Evolutionary conservation across 2,329 filamentous ascomycete genomes (phyloP).

Genomic region (Pseudopyrenochaeta lycopersici): DNA sequence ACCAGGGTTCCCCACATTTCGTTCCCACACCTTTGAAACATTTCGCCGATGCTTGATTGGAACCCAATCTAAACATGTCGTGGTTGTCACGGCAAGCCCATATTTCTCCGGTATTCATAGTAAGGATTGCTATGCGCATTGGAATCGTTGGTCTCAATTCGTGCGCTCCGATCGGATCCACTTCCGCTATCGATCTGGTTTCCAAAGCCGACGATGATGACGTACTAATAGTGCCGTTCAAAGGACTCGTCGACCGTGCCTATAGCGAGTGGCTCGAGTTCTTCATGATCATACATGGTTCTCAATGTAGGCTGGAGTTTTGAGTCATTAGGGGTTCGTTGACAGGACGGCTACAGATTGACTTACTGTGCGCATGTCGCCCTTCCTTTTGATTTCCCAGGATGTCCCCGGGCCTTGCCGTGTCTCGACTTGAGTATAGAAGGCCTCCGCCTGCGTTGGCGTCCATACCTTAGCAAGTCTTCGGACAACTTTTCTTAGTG

Average conservation of each 20-base stretch:
- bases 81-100: background rate
- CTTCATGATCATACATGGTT: slow-evolving; percentile 9
- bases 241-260: slow-evolving; percentile 19
- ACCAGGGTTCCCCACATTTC: slow-evolving; percentile 17
- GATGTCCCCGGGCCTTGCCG: slow-evolving; percentile 6
- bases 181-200: too few species aligned
- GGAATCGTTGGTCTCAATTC: too few species aligned
- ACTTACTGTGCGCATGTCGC: slow-evolving; percentile 27
- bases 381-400: slow-evolving; percentile 27
- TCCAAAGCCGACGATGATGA: background rate
- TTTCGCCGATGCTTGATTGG: slow-evolving; percentile 32
- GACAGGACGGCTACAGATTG: background rate
- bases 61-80: slow-evolving; percentile 22
- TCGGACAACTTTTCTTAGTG: slow-evolving; percentile 27
- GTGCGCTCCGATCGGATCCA: background rate
- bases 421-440: slow-evolving; percentile 37
- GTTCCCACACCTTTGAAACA: slow-evolving; percentile 15
- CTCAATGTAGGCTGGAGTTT: slow-evolving; percentile 8
- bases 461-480: slow-evolving; percentile 23
- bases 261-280: slow-evolving; percentile 14
- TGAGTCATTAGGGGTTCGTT: background rate
- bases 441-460: slow-evolving; percentile 10
- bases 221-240: slow-evolving; percentile 15
- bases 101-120: slow-evolving; percentile 19
- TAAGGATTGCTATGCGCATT: background rate